These are phyloP conservation scores for Rhizopogon sp. DNA, from an alignment of 768 basidiomycete species.

Conservation along the genomic window DNA sequence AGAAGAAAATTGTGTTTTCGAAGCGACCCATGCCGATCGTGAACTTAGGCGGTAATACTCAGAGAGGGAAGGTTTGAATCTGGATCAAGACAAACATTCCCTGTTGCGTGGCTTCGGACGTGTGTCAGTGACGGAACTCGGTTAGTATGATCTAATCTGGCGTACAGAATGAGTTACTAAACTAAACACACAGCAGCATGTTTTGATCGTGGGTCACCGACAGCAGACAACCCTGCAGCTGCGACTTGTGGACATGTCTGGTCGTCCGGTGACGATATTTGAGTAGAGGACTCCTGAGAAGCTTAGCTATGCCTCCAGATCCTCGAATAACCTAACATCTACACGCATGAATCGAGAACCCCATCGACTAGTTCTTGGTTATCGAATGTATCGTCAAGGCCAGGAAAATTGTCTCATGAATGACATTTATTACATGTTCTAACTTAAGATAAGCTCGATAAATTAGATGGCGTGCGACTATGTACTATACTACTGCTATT, in stretches of 20 bases:
- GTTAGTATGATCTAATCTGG: neutral
- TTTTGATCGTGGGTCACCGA: neutral
- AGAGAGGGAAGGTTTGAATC: neutral
- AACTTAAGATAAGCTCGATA: too few relatives aligned
- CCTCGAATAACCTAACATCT: neutral
- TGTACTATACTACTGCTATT: too few relatives aligned
- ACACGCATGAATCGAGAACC: neutral
- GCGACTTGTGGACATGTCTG: neutral
- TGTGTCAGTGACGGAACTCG: neutral
- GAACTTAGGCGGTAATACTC: conserved; percentile 15
- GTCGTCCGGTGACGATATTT: neutral
- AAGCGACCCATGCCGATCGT: conserved; percentile 78
- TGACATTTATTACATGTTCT: neutral
- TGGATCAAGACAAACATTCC: neutral
- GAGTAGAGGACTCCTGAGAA: too few relatives aligned
- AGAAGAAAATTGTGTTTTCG: conserved; percentile 77
- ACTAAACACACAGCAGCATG: neutral
- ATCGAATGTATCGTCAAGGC: neutral
- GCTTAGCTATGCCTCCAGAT: too few relatives aligned
- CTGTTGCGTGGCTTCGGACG: neutral
- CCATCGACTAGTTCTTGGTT: neutral
- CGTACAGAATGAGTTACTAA: neutral
- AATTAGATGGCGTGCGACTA: too few relatives aligned
- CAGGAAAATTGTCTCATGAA: neutral
- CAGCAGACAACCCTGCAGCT: too few relatives aligned